Percentiles rank a stretch among this genome's conserved stretches.
phyloP scores from a whole-genome alignment of 768 basidiomycete genomes.

The Amyloporia xantha region DNA sequence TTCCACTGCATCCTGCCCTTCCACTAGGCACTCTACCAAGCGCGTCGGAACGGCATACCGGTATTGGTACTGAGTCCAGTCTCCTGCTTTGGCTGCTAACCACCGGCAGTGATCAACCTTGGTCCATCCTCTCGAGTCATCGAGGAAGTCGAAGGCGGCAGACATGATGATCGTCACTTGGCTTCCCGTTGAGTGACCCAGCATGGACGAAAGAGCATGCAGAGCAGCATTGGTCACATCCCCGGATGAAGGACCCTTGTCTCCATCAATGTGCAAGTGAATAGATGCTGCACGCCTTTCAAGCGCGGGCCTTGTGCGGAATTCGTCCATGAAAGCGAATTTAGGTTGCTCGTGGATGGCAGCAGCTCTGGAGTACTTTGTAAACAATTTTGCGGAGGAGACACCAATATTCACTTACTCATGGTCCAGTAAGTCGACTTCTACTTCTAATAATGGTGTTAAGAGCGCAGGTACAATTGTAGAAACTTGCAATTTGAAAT shows the following conservation, averaged over 20 bases:
- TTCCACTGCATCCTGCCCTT: slow-evolving; percentile 46
- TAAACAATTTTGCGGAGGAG: background rate
- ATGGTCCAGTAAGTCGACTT: slow-evolving; percentile 51
- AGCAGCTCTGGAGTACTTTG: slow-evolving; percentile 41
- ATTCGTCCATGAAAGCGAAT: slow-evolving; percentile 80
- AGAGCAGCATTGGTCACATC: slow-evolving; percentile 76
- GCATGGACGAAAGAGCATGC: slow-evolving; percentile 60
- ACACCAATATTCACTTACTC: slow-evolving; percentile 43
- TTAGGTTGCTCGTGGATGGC: slow-evolving; percentile 62
- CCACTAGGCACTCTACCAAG: slow-evolving; percentile 70
- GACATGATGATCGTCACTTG: slow-evolving; percentile 73
- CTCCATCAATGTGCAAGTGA: slow-evolving; percentile 82
- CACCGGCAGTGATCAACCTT: slow-evolving; percentile 72
- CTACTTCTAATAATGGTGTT: slow-evolving; percentile 56
- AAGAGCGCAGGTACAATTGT: slow-evolving; percentile 69
- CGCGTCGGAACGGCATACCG: slow-evolving; percentile 85
- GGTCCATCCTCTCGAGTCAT: slow-evolving; percentile 56
- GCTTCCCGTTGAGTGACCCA: slow-evolving; percentile 68
- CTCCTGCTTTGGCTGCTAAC: slow-evolving; percentile 70
- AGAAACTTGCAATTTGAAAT: slow-evolving; percentile 67
- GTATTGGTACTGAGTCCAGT: slow-evolving; percentile 91
- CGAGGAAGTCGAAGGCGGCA: slow-evolving; percentile 63
- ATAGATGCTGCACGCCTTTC: slow-evolving; percentile 87
- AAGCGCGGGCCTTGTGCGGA: slow-evolving; percentile 68
- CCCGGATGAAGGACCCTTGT: slow-evolving; percentile 66